Evolutionary conservation across 2,329 filamentous ascomycete species (phyloP), one percentile per base, ranked within the genome.

Genomic region (Trichoderma breve): DNA sequence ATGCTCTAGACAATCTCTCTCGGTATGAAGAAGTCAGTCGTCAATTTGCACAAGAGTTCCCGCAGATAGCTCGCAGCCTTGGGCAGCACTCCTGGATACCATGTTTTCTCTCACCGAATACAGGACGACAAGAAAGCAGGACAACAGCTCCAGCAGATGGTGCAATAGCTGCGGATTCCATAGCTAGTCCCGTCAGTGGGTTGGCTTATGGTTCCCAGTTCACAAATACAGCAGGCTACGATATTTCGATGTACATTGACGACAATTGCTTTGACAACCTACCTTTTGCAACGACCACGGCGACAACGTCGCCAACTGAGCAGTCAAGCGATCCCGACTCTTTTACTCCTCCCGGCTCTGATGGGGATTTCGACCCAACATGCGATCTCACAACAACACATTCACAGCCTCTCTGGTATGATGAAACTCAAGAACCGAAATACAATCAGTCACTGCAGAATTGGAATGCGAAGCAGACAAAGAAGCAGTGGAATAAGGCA

Each of bases 11-110:
- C 8, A 43, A n/a, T 15, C 24, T 39, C 11, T 43, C 51, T 18
- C 53, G 53, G 24, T 58, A 67, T 58, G 64, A 58, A 58, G 51
- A 67, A 67, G 53, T 58, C 36, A 43, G 55, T 7, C 64, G 64
- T 43, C 64, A 58, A 21, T 67, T 67, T 39, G 64, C 51, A n/a
- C 64, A 67, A 24, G 64, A 58, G 34, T 43, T 58, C 3, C 51
- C 64, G 11, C 64, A 67, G 3, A 43, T 57, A 24, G 53, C 64
- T 12, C 12, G 51, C 34, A 18, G 18, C 2, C 11, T 43, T 21
- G 64, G 14, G 34, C 30, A 66, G 15, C 53, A 18, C 8, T 30
- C 18, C 51, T 4, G 51, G 34, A 15, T 58, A 21, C 64, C 51
- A 21, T 67, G 64, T 53, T 28, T 58, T 67, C 21, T 58, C 64